A percentile compares a stretch with the other conserved stretches of the same genome.
Evolutionary conservation across 2,329 filamentous ascomycete species (phyloP).

Genomic region (Pseudovirgaria hyperparasitica): DNA sequence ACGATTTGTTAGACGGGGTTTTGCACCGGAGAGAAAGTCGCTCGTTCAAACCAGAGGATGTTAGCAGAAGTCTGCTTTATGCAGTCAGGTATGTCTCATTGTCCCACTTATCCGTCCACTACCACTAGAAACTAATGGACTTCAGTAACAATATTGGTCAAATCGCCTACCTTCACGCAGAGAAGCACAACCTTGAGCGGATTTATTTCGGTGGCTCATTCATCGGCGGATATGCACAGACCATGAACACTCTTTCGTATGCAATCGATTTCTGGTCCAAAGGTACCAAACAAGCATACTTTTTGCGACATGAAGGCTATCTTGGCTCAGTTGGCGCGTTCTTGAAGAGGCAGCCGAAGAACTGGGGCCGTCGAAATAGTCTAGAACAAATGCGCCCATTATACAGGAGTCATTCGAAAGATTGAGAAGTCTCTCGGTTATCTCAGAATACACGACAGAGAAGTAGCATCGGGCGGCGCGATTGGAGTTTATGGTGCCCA

Average conservation of each 20-base stretch:
- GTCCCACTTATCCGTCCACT: neutral
- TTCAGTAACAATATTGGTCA: constrained; percentile 82
- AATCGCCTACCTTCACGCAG: constrained; percentile 92
- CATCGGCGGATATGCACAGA: constrained; percentile 90
- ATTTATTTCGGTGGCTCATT: constrained; percentile 98
- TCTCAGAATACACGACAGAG: too few relatives aligned
- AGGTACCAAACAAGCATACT: constrained; percentile 88
- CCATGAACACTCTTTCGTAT: constrained; percentile 93
- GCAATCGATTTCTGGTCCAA: constrained; percentile 98
- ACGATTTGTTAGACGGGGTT: constrained; percentile 11
- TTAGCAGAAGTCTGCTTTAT: constrained; percentile 82
- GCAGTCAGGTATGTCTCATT: constrained; percentile 51
- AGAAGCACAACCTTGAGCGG: constrained; percentile 79
- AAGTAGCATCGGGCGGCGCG: too few relatives aligned
- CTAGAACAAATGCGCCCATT: constrained; percentile 47
- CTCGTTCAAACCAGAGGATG: constrained; percentile 65
- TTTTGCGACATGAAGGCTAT: constrained; percentile 90
- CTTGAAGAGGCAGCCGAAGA: constrained; percentile 74
- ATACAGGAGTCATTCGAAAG: too few relatives aligned
- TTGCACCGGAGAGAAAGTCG: constrained; percentile 4
- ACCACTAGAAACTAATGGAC: constrained; percentile 11
- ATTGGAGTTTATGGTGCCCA: too few relatives aligned
- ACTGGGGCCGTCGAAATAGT: constrained; percentile 80
- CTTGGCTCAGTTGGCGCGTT: constrained; percentile 90
- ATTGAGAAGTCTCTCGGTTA: too few relatives aligned